A percentile compares a stretch with the other conserved stretches of the same genome.
Conservation (phyloP, 2,329 filamentous ascomycete genomes). For the Clarireedia hainanense region DNA sequence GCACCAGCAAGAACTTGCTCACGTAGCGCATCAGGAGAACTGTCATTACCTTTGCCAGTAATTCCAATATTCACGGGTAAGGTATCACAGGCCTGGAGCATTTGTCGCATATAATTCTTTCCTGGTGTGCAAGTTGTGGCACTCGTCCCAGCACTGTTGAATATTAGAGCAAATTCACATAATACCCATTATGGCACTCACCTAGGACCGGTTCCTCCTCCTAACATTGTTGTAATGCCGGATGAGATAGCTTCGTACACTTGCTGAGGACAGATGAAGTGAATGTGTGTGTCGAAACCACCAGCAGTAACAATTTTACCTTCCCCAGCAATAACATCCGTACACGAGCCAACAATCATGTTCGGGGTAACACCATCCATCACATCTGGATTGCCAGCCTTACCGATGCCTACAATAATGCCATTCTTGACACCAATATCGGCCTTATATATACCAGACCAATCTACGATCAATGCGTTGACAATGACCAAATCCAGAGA, state of each 20-base stretch:
- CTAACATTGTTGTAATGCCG: slow-evolving; percentile 84
- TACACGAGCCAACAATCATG: slow-evolving; percentile 79
- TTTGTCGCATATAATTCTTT: slow-evolving; percentile 72
- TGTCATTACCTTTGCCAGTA: slow-evolving; percentile 91
- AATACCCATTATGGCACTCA: slow-evolving; percentile 25
- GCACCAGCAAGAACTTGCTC: slow-evolving; percentile 80
- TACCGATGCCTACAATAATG: slow-evolving; percentile 80
- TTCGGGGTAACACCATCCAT: slow-evolving; percentile 78
- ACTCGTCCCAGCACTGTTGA: slow-evolving; percentile 66
- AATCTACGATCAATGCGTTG: slow-evolving; percentile 87
- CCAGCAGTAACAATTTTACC: slow-evolving; percentile 86
- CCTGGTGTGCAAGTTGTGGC: slow-evolving; percentile 93
- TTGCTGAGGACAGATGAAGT: slow-evolving; percentile 94
- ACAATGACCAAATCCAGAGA: slow-evolving; percentile 78
- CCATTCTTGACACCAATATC: slow-evolving; percentile 92
- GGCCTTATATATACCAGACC: slow-evolving; percentile 89
- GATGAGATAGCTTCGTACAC: slow-evolving; percentile 73
- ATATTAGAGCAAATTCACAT: slow-evolving; percentile 8
- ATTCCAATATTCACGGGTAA: slow-evolving; percentile 85
- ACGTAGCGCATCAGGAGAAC: slow-evolving; percentile 57
- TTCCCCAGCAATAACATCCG: slow-evolving; percentile 87
- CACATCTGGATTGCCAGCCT: slow-evolving; percentile 93
- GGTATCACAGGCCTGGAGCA: slow-evolving; percentile 79
- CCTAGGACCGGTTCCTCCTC: slow-evolving; percentile 88
- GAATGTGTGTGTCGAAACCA: slow-evolving; percentile 83